Evolutionary conservation across 805 yeast genomes (phyloP), one percentile per base, ranked within the genome.

Genomic region (Clavispora vitiphila): DNA sequence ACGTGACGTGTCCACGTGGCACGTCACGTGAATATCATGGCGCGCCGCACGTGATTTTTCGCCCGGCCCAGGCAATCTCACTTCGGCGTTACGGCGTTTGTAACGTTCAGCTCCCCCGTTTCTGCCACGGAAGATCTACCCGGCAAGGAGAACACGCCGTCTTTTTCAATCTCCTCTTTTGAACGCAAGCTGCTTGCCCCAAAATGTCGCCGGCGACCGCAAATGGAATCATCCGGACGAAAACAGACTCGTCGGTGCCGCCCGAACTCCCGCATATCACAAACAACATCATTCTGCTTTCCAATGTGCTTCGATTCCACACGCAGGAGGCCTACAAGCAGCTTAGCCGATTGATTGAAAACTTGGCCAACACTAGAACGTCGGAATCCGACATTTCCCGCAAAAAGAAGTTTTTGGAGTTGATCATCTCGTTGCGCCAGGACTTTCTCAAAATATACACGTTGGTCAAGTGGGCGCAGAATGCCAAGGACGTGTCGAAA

Each of bases 381-480:
- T 56, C 74, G 3, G 80, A 77, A 15, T 64, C 75, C 11, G 90
- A 86, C 48, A 67, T 74, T 16, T 64, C 67, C 4, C 80, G 86
- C 48, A 91, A 91, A 65, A 76, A 78, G 46, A 72, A 73, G 39
- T 76, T 93, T 40, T 64, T 93, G 30, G 78, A 82, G 25, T 63
- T 84, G 42, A 69, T 93, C 18, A 83, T 91, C 2, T 69, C 72
- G 26, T 64, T 90, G 23, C 75, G 98, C 43, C 89, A 87, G 55
- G 93, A 90, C 54, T 88, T 83, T 56, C 77, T 90, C 45, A 81
- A 91, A 59, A 60, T 90, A 3, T 89, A 87, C 52, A 96, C 95
- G 2, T 64, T 93, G 30, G 77, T 84, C 39, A 90, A 91, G 62
- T 93, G 99, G 99, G 78, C 89, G 3, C 75, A 78, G 10, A 82